phyloP scores from a whole-genome alignment of 2,329 filamentous ascomycete species.

The Colletotrichum nymphaeae region DNA sequence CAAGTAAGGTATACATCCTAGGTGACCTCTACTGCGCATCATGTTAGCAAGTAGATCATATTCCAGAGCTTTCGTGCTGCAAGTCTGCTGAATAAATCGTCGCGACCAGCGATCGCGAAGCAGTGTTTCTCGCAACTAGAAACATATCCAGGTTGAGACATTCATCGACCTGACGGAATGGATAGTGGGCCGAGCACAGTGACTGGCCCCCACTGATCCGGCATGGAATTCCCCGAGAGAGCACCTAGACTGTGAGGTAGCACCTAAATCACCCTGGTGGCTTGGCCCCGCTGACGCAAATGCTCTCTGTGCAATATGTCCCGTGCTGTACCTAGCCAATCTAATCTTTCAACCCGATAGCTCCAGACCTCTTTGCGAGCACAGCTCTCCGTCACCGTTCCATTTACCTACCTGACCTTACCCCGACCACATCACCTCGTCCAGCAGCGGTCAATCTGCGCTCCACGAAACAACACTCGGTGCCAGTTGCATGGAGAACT shows the following conservation, averaged over 20 bases:
- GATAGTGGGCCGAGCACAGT: neutral
- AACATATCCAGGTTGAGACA: neutral
- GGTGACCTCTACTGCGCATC: neutral
- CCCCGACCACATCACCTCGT: neutral
- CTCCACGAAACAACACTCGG: neutral
- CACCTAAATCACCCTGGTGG: neutral
- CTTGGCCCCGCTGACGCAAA: slow-evolving; percentile 31
- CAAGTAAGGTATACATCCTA: neutral
- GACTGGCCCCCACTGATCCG: neutral
- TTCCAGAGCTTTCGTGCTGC: neutral
- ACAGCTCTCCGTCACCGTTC: neutral
- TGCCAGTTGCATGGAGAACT: slow-evolving; percentile 59
- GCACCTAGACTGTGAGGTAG: neutral
- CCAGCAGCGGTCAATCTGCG: slow-evolving; percentile 29
- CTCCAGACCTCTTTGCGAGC: slow-evolving; percentile 3
- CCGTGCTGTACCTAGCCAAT: slow-evolving; percentile 5
- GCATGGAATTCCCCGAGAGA: neutral
- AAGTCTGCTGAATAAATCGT: neutral
- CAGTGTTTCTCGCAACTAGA: neutral
- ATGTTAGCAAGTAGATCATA: neutral
- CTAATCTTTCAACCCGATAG: slow-evolving; percentile 17
- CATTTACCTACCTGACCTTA: neutral
- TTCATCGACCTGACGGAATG: neutral
- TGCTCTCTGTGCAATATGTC: slow-evolving; percentile 8
- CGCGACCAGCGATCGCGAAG: neutral